Base-by-base conservation (phyloP, 768 basidiomycete species). In the Postia placenta region DNA sequence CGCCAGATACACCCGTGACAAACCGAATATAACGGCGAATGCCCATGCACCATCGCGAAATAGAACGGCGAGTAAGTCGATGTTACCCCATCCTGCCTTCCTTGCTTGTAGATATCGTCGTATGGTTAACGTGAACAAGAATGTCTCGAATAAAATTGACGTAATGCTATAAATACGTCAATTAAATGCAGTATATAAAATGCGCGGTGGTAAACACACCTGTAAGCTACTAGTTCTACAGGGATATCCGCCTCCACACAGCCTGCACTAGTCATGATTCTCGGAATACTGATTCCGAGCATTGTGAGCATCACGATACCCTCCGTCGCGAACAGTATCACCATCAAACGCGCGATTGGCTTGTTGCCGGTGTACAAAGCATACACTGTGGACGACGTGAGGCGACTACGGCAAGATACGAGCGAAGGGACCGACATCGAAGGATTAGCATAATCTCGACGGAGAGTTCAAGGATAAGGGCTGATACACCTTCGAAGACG, bases 41-140 rank as follows among this genome's bases (percentile, higher is more conserved):
- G 54, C 54, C 52, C 52, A 59, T 11, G 50, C 40, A 23, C 56
- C 50, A 47, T 59, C 60, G 3, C 58, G 51, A 17, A 56, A 50
- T 11, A 59, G 42, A 14, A 61, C 20, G 6, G 19, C 43, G 23
- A 56, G 17, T 5, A 59, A 25, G 11, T 41, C 45, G 1, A 42
- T 25, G 5, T 47, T 33, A 4, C 48, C 52, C 58, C 56, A 56
- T 12, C 54, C 54, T 19, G 50, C 49, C 4, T 33, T 19, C 2
- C 45, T 33, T n/a, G 54, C 54, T 4, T 37, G 39, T 12, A 38
- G 17, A 28, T 55, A 57, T 40, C 56, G 51, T 25, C 27, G 30
- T n/a, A 48, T 12, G 9, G 56, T 59, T 20, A 61, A 45, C 23
- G 36, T 11, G 45, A 61, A 56, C 2, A 59, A 44, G 11, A 59